Evolutionary conservation across 179 eudicot genomes (phyloP), one percentile per base, ranked within the genome.

Genomic region (Gypsophila paniculata): DNA sequence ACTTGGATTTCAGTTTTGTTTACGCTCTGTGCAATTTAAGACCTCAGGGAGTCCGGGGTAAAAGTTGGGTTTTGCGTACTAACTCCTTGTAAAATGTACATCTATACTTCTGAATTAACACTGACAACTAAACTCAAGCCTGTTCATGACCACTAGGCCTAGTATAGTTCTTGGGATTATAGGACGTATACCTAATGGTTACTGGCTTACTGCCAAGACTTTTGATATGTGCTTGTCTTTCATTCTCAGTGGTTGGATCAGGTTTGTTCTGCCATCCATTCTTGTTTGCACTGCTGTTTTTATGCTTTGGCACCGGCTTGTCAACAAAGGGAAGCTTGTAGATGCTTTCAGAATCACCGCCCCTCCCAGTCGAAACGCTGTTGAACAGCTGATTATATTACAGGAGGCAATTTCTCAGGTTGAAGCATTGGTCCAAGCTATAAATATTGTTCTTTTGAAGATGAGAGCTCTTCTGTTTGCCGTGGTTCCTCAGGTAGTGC

Each of bases 401-500:
- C 97, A 91, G 77, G 97, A 89, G 71, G 88, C 91, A 44, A 82
- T 91, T 55, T 67, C 86, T 72, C 97, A 89, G 78, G 85, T 79
- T 77, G 95, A 91, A 79, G 73, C 82, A n/a, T 53, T 84, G 53
- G 80, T 91, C 71, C 97, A 88, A 75, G 76, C 82, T 70, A 88
- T 83, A 65, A 91, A 91, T 68, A 73, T 91, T 69, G 74, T 85
- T 76, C 85, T 89, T 64, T 81, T 91, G 61, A 91, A 91, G 85
- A 23, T 86, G 14, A 84, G 97, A 54, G 95, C 95, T 65, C 82
- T 91, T 68, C 62, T 91, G 61, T 82, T 87, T 75, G 90, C 87
- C 67, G 85, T 83, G 62, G 72, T 84, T 67, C 96, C 97, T 5
- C 90, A 89, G 97, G 97, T 91, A 78, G 21, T 8, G 65, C 15